Percentiles rank a stretch among this genome's conserved stretches.
Evolutionary conservation across 139 green algal genomes (phyloP).

Genomic region (Pleodorina starrii): DNA sequence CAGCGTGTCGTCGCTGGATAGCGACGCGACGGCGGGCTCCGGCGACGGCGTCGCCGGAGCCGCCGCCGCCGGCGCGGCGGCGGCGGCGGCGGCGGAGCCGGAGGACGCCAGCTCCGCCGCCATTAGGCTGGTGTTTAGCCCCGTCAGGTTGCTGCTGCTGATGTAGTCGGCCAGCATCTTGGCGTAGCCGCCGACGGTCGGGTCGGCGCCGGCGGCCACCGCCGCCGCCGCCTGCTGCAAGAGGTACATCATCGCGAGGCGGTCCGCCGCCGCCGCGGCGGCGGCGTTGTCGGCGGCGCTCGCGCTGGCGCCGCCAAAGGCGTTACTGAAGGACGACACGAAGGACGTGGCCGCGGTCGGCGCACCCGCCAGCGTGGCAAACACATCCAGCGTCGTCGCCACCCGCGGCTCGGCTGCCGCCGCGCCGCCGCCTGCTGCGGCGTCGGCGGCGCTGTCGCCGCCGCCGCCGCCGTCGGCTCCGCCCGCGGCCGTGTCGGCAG

Average conservation of each 20-base stretch:
- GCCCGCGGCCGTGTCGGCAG: too few species aligned
- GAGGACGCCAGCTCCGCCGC: background rate
- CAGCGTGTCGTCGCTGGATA: background rate
- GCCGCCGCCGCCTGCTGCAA: slow-evolving; percentile 25
- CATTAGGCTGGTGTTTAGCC: background rate
- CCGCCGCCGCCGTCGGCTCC: background rate
- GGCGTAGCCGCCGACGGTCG: background rate
- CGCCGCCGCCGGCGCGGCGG: background rate
- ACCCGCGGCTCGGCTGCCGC: too few species aligned
- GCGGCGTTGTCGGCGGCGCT: slow-evolving; percentile 16
- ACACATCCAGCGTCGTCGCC: background rate
- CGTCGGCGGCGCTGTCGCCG: background rate
- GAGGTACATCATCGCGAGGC: slow-evolving; percentile 34
- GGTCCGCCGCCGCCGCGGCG: slow-evolving; percentile 15
- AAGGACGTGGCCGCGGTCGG: background rate
- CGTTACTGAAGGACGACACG: slow-evolving; percentile 21
- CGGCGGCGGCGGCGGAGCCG: background rate
- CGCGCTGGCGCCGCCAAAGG: background rate
- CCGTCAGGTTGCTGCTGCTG: background rate
- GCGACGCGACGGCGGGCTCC: background rate
- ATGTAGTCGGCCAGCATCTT: background rate
- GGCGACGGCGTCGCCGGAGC: background rate
- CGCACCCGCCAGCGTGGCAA: slow-evolving; percentile 2
- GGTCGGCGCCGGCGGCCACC: background rate
- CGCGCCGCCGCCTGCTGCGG: background rate